These are phyloP conservation scores for Ascomycota sp. DNA, from an alignment of 2,329 filamentous ascomycete genomes.

Conservation along the genomic window DNA sequence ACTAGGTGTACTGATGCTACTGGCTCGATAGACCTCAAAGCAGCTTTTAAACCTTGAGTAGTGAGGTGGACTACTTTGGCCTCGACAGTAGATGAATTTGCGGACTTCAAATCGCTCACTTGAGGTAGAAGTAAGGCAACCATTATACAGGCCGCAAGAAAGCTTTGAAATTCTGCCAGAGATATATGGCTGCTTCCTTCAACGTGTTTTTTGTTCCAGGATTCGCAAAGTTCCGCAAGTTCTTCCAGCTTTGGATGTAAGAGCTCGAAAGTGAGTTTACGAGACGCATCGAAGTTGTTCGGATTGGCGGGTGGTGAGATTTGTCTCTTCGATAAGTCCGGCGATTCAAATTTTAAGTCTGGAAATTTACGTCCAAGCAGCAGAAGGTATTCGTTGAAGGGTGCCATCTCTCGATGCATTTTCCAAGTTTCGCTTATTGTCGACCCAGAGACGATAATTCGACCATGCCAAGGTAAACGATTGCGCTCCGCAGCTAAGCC, in stretches of 20 bases:
- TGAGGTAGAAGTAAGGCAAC: slow-evolving; percentile 25
- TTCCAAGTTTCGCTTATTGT: slow-evolving; percentile 27
- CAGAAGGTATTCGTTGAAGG: slow-evolving; percentile 32
- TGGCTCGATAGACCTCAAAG: slow-evolving; percentile 24
- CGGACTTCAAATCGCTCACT: slow-evolving; percentile 24
- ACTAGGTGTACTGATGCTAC: slow-evolving; percentile 23
- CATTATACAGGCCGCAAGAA: slow-evolving; percentile 26
- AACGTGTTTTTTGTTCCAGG: slow-evolving; percentile 23
- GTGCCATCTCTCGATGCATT: slow-evolving; percentile 19
- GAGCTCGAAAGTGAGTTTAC: slow-evolving; percentile 31
- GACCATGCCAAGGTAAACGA: slow-evolving; percentile 10
- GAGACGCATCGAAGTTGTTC: slow-evolving; percentile 19
- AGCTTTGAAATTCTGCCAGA: slow-evolving; percentile 29
- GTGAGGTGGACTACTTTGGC: slow-evolving; percentile 18
- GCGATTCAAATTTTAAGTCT: slow-evolving; percentile 1
- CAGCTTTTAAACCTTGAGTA: slow-evolving; percentile 18
- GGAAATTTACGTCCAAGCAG: slow-evolving; percentile 19
- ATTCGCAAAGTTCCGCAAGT: slow-evolving; percentile 21
- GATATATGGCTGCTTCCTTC: slow-evolving; percentile 30
- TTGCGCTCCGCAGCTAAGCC: slow-evolving; percentile 39
- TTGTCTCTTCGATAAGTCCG: slow-evolving; percentile 1
- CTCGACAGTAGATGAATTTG: slow-evolving; percentile 28
- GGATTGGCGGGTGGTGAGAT: slow-evolving; percentile 9
- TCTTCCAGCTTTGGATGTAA: slow-evolving; percentile 31
- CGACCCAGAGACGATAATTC: slow-evolving; percentile 22